These are phyloP conservation scores for Tylopilus balloui DNA, from an alignment of 768 basidiomycete species.

Conservation along the genomic window DNA sequence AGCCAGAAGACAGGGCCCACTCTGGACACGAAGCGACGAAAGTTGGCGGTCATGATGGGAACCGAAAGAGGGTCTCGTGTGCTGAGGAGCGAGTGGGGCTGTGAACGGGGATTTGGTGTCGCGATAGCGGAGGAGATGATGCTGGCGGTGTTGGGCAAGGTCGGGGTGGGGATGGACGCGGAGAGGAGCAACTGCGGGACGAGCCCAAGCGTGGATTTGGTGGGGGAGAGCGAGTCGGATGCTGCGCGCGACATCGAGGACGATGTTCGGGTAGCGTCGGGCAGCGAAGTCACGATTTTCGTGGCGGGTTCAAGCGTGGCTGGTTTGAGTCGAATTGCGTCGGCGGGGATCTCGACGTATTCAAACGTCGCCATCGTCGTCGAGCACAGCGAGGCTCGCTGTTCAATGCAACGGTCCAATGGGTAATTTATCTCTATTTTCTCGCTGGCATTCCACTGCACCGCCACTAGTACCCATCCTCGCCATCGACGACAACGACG, in stretches of 20 bases:
- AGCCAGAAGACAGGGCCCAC: slow-evolving; percentile 85
- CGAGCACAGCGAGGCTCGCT: too few relatives aligned
- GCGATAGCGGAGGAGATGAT: slow-evolving; percentile 19
- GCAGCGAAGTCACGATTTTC: slow-evolving; percentile 41
- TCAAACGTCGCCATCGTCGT: slow-evolving; percentile 33
- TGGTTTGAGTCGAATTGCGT: slow-evolving; percentile 34
- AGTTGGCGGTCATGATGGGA: slow-evolving; percentile 58
- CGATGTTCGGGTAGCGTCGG: slow-evolving; percentile 7
- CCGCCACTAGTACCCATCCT: slow-evolving; percentile 11
- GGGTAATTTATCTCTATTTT: too few relatives aligned
- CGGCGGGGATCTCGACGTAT: slow-evolving; percentile 40
- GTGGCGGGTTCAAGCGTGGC: slow-evolving; percentile 35
- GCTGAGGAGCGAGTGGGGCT: slow-evolving; percentile 38
- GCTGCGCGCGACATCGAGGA: slow-evolving; percentile 8
- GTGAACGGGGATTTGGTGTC: slow-evolving; percentile 18
- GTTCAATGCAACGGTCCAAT: too few relatives aligned
- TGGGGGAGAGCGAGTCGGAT: slow-evolving; percentile 18
- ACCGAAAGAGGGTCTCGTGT: slow-evolving; percentile 70
- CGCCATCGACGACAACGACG: slow-evolving; percentile 3
- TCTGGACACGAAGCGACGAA: slow-evolving; percentile 72
- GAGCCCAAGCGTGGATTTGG: slow-evolving; percentile 33
- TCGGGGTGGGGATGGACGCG: slow-evolving; percentile 19
- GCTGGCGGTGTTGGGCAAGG: slow-evolving; percentile 2
- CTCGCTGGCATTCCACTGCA: not conserved
- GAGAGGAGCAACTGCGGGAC: slow-evolving; percentile 39